These are phyloP conservation scores for Beauveria scarabaeidicola DNA, from an alignment of 2,329 filamentous ascomycete genomes.

Conservation along the genomic window DNA sequence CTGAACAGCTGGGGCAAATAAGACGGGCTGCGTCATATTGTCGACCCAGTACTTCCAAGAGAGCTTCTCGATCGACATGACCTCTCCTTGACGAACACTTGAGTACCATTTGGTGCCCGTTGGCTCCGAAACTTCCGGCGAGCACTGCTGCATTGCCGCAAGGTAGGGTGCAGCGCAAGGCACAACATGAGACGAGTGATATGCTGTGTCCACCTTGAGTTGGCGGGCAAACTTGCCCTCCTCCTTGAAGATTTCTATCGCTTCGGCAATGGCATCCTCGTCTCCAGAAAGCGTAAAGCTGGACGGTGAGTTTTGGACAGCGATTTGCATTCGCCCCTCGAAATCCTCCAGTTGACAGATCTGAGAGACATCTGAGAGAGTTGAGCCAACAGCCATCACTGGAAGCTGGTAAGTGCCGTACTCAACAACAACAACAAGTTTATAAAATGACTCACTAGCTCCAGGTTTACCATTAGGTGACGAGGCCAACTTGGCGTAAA, in stretches of 20 bases:
- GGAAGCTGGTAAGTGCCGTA: too few relatives aligned
- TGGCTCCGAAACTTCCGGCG: too few relatives aligned
- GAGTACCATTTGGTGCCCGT: background rate
- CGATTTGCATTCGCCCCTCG: slow-evolving; percentile 14
- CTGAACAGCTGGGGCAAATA: slow-evolving; percentile 6
- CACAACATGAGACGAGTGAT: slow-evolving; percentile 9
- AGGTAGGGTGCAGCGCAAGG: background rate
- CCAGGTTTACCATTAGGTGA: background rate
- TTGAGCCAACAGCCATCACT: slow-evolving; percentile 14
- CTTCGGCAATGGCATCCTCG: background rate
- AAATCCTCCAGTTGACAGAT: background rate
- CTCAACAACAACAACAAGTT: too few relatives aligned
- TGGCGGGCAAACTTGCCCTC: background rate
- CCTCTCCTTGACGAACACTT: background rate
- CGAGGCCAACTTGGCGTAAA: background rate
- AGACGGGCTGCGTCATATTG: slow-evolving; percentile 12
- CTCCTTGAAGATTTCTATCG: background rate
- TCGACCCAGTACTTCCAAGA: slow-evolving; percentile 13
- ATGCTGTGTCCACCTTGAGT: slow-evolving; percentile 7
- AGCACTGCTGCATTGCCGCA: background rate
- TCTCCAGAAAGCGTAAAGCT: slow-evolving; percentile 15
- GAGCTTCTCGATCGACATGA: too few relatives aligned
- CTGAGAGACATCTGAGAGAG: slow-evolving; percentile 9
- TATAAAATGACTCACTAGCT: too few relatives aligned
- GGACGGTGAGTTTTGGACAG: slow-evolving; percentile 13